Conservation (phyloP, 1,284 basidiomycete species). For the Schizopora paradoxa region DNA sequence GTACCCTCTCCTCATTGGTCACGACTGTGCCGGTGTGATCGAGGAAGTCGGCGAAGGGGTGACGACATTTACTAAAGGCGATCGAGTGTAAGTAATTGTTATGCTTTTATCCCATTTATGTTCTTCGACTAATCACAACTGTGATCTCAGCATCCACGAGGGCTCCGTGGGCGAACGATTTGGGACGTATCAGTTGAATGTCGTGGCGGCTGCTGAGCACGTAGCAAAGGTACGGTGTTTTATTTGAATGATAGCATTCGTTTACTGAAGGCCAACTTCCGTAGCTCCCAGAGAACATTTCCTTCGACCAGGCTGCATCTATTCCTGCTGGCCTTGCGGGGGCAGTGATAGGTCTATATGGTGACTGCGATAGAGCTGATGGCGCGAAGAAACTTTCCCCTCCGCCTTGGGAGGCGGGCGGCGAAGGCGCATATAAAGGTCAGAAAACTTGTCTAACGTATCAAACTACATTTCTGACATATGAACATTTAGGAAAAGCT, state of each 20-base stretch:
- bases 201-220: conserved; percentile 21
- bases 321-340: conserved; percentile 36
- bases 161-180: conserved; percentile 30
- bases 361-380: conserved; percentile 1
- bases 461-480: too few relatives aligned
- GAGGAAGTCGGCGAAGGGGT: conserved; percentile 36
- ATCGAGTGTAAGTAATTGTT: conserved; percentile 31
- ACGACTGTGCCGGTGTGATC: conserved; percentile 39
- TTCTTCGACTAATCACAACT: background rate
- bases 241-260: background rate
- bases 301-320: conserved; percentile 32
- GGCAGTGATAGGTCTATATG: conserved; percentile 32
- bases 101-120: too few relatives aligned
- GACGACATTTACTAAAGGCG: conserved; percentile 32
- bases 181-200: conserved; percentile 30
- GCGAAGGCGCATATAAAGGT: conserved; percentile 23
- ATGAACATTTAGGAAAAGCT: too few relatives aligned
- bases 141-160: conserved; percentile 27
- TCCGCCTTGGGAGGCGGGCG: conserved; percentile 21
- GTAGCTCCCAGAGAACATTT: conserved; percentile 28
- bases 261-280: conserved; percentile 2
- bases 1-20: conserved; percentile 42
- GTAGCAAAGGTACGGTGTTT: conserved; percentile 22
- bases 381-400: conserved; percentile 1
- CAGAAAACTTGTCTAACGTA: too few relatives aligned